Base-by-base conservation (phyloP, 192 early-diverging fungal species). In the Coemansia sp. region DNA sequence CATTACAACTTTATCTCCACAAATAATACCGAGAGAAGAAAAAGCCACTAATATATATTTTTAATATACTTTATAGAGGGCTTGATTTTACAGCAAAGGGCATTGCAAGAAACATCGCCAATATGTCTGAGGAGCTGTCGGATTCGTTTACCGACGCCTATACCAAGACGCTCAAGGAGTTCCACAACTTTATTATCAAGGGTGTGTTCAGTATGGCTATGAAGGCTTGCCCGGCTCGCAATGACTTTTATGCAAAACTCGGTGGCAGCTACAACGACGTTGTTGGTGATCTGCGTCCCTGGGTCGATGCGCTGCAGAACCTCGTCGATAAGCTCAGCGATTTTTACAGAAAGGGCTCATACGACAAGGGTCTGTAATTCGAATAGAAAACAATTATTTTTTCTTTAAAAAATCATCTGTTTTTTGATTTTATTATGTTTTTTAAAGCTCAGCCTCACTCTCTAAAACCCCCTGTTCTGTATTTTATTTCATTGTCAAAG, bases 181-280 rank as follows among this genome's bases (percentile, higher is more conserved):
- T 77, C 81, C 92, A 93, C 72, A 77, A 84, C 63, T 84, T 91
- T 60, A 45, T 93, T 29, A 79, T 92, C 65, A 84, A 85, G 56
- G 85, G 85, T 5, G 78, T 89, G 50, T 93, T 93, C 65, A 36
- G 72, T 59, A 83, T 92, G 81, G 73, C 73, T 8, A 97, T 98
- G 95, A 88, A 88, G 70, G 93, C 92, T 11, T 97, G 95, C 77
- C 96, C 96, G 22, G 86, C 87, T 67, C 93, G 95, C 57, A 86
- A 85, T 42, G 89, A 90, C 63, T 97, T 98, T 78, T 98, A 94
- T 75, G 83, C 82, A 30, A 94, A 92, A 76, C 82, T 98, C 25
- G 90, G 91, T 54, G 77, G 77, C 33, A 83, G 85, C 68, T 82
- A 87, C 54, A 83, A 82, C 22, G 82, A 82, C 48, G 85, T 89